phyloP scores from a whole-genome alignment of 768 basidiomycete genomes.

The Rhodotorula paludigena region DNA sequence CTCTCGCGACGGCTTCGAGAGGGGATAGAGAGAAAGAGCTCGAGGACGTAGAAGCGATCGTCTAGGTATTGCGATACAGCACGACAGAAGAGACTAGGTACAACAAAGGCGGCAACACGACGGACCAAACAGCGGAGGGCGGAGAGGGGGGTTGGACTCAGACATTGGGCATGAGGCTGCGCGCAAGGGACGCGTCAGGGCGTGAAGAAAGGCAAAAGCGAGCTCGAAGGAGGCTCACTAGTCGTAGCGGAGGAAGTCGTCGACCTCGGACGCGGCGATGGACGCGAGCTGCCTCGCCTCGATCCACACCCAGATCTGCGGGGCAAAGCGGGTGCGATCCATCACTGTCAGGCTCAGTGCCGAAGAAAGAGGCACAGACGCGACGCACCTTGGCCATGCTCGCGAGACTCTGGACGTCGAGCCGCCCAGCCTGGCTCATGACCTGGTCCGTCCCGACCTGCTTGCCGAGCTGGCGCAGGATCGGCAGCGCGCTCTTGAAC shows the following conservation, averaged over 20 bases:
- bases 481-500: conserved; percentile 91
- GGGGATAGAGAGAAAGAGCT: too few relatives aligned
- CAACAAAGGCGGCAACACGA: neutral
- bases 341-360: neutral
- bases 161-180: conserved; percentile 16
- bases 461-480: conserved; percentile 80
- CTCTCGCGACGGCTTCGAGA: too few relatives aligned
- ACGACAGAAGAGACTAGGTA: neutral
- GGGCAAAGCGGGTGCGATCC: conserved; percentile 12
- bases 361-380: neutral
- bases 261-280: conserved; percentile 69
- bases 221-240: conserved; percentile 56
- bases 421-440: conserved; percentile 22
- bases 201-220: neutral
- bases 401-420: conserved; percentile 58
- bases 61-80: neutral
- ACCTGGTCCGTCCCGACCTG: conserved; percentile 77
- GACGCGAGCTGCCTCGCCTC: conserved; percentile 85
- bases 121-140: neutral
- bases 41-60: neutral
- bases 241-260: conserved; percentile 81
- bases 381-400: conserved; percentile 75
- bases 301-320: conserved; percentile 82
- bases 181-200: neutral
- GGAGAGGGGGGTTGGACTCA: neutral